Evolutionary conservation across 2,329 filamentous ascomycete species (phyloP).

Genomic region (Pochonia chlamydosporia): DNA sequence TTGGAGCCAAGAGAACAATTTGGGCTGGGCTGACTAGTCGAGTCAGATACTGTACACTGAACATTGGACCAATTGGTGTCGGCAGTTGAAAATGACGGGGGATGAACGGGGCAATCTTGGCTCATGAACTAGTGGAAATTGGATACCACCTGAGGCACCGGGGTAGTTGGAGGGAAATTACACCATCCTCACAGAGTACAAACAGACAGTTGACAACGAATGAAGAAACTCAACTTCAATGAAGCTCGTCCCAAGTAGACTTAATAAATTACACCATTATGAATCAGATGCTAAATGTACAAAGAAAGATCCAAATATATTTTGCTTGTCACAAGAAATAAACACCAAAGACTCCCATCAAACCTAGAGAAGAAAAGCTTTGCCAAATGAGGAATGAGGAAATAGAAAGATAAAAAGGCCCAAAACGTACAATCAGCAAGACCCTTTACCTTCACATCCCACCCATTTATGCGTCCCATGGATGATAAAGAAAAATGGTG

Average conservation of each 20-base stretch:
- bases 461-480: constrained; percentile 1
- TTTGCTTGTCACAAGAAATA: constrained; percentile 11
- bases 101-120: too few relatives aligned
- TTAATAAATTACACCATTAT: constrained; percentile 41
- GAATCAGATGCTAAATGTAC: constrained; percentile 33
- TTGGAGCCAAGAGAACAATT: too few relatives aligned
- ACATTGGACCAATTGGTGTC: too few relatives aligned
- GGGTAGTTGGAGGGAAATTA: too few relatives aligned
- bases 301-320: constrained; percentile 16
- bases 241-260: constrained; percentile 28
- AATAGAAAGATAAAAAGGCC: not conserved
- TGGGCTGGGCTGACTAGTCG: too few relatives aligned
- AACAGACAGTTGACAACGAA: too few relatives aligned
- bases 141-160: too few relatives aligned
- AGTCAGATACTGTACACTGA: too few relatives aligned
- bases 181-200: too few relatives aligned
- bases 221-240: too few relatives aligned
- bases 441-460: not conserved
- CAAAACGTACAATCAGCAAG: not conserved
- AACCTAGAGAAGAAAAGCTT: not conserved
- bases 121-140: too few relatives aligned
- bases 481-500: not conserved
- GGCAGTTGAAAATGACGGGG: too few relatives aligned
- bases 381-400: not conserved
- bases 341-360: constrained; percentile 3